A percentile compares a stretch with the other conserved stretches of the same genome.
Conservation (phyloP, 2,329 filamentous ascomycete genomes). For the Penicillium italicum region DNA sequence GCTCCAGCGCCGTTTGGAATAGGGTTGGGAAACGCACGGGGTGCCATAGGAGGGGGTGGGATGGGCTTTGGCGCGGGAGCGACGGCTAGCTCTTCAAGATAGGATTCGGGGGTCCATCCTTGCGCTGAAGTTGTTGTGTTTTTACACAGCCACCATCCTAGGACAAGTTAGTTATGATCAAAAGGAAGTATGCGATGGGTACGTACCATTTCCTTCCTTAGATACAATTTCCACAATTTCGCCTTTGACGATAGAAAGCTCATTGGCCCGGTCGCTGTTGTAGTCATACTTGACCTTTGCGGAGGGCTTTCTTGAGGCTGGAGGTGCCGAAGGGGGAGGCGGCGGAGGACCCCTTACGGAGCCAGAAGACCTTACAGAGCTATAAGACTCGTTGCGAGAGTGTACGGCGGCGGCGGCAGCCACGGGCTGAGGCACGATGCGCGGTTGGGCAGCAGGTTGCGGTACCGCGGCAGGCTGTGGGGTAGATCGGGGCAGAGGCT, state of each 20-base stretch:
- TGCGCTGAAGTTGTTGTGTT: conserved; percentile 64
- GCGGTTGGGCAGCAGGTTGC: conserved; percentile 38
- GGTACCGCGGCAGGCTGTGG: conserved; percentile 34
- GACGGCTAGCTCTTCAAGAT: conserved; percentile 68
- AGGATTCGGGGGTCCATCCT: conserved; percentile 91
- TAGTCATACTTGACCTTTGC: conserved; percentile 95
- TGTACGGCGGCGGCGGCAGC: conserved; percentile 39
- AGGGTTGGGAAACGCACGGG: conserved; percentile 59
- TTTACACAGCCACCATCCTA: conserved; percentile 96
- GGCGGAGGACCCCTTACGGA: conserved; percentile 62
- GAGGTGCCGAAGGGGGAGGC: conserved; percentile 61
- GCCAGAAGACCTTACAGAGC: conserved; percentile 63
- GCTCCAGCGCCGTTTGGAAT: conserved; percentile 50
- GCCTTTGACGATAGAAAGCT: conserved; percentile 74
- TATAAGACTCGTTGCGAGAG: conserved; percentile 51
- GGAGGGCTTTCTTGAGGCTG: conserved; percentile 64
- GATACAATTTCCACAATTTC: conserved; percentile 86
- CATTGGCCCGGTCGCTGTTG: conserved; percentile 75
- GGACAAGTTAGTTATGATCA: conserved; percentile 23
- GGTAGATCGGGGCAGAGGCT: conserved; percentile 34
- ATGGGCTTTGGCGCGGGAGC: conserved; percentile 59
- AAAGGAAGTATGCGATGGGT: not conserved
- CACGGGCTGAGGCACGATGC: conserved; percentile 44
- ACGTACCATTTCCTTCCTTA: conserved; percentile 89
- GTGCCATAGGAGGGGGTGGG: conserved; percentile 47